A percentile compares a stretch with the other conserved stretches of the same genome.
phyloP scores from a whole-genome alignment of 1,139 yeast species.

The Suhomyces bokatorum region DNA sequence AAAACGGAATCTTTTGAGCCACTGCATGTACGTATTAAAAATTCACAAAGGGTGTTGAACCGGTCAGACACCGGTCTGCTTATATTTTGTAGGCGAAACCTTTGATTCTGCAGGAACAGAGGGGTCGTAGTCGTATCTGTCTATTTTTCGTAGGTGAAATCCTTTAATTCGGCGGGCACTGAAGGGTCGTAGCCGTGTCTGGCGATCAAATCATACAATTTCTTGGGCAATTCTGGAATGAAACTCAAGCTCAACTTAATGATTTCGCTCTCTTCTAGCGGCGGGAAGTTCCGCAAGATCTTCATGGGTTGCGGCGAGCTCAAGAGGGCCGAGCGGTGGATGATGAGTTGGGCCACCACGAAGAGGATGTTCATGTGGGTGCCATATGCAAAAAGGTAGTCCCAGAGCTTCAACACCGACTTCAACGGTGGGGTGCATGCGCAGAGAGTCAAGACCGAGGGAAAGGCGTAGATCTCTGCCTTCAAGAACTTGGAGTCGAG shows the following conservation, averaged over 20 bases:
- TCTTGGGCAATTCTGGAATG: constrained; percentile 71
- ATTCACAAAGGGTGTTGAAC: not conserved
- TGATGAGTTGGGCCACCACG: constrained; percentile 78
- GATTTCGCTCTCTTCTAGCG: constrained; percentile 69
- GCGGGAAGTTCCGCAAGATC: constrained; percentile 70
- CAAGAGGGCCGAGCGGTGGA: constrained; percentile 63
- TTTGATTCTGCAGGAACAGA: no score
- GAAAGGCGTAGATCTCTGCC: constrained; percentile 87
- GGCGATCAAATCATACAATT: constrained; percentile 64
- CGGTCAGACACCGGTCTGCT: not conserved
- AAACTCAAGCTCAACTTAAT: constrained; percentile 80
- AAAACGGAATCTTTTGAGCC: constrained; percentile 25
- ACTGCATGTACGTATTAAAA: not conserved
- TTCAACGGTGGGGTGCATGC: constrained; percentile 88
- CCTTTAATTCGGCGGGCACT: constrained; percentile 42
- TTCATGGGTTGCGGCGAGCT: constrained; percentile 70
- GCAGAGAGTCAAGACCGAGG: constrained; percentile 80
- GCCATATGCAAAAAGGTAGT: constrained; percentile 87
- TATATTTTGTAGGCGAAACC: not conserved
- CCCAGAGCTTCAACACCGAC: constrained; percentile 83
- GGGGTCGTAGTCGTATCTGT: no score
- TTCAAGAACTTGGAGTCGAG: constrained; percentile 65
- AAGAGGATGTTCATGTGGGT: constrained; percentile 83
- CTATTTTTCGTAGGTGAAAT: constrained; percentile 16
- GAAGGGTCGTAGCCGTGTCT: constrained; percentile 68